Base-by-base conservation (phyloP, 495 filamentous ascomycete species). In the Poronia punctata region DNA sequence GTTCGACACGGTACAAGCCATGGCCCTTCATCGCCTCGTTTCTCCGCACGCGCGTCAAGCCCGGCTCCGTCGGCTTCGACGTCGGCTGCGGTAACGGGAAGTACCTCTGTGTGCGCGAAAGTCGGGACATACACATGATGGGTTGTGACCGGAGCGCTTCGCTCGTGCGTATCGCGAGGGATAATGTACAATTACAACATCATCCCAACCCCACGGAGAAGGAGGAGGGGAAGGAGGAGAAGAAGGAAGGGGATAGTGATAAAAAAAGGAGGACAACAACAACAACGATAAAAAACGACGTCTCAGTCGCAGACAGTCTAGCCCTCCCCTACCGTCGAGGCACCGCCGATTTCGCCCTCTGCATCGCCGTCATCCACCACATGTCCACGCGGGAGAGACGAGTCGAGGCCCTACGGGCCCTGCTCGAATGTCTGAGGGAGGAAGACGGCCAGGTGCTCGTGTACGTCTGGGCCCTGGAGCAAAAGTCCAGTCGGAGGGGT, bases 391-490 rank as follows among this genome's bases (percentile, higher is more conserved):
- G 72, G 19, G 73, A 69, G 40, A 71, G 92, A 50, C 74, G 92
- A 43, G 64, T 84, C 36, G 75, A 83, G 48, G 86, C 85, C 10
- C 72, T 96, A 34, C 67, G 71, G 28, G 73, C 76, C 24, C 78
- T 95, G 20, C 68, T 97, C 50, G 72, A 76, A 38, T 78, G 78
- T 34, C 67, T 95, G 46, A 45, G 40, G 26, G 35, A 51, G 23
- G 68, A 54, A 26, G 65, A 68, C 8, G 86, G 88, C 9, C 79
- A 71, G 56, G 79, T 84, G 12, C 62, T 98, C 45, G 71, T 96
- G 17, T 94, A 90, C 58, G 92, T 90, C n/a, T 98, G 92, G 92
- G 92, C 92, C 2, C 71, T 98, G 17, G 92, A 98, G 66, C 92
- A 98, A 61, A 83, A 84, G 59, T 66, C 64, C 44, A 95, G 88